Percentiles rank a stretch among this genome's conserved stretches.
Conservation (phyloP, 176 grass and related monocot species). For the Avena insularis region DNA sequence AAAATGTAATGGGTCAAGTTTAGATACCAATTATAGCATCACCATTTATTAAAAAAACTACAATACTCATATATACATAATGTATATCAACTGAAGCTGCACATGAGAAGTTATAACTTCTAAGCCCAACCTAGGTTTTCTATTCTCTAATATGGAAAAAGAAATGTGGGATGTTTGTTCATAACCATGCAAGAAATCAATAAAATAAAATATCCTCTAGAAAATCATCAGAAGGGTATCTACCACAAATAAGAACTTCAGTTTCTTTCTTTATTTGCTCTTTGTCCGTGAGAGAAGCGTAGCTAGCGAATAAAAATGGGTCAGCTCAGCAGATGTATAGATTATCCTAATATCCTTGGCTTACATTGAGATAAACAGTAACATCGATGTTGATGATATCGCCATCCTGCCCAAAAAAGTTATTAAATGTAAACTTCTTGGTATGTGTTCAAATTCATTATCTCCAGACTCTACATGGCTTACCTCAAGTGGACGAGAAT, state of each 20-base stretch:
- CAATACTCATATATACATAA: neutral
- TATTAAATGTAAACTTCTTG: constrained; percentile 32
- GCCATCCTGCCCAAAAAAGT: constrained; percentile 70
- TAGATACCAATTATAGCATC: neutral
- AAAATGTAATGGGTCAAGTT: constrained; percentile 36
- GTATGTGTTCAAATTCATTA: neutral
- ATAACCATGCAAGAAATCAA: constrained; percentile 5
- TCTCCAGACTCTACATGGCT: constrained; percentile 18
- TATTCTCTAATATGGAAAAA: constrained; percentile 11
- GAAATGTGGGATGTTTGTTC: neutral
- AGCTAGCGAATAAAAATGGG: constrained; percentile 22
- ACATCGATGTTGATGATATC: constrained; percentile 99
- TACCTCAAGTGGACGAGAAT: constrained; percentile 92
- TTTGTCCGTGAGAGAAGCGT: constrained; percentile 1
- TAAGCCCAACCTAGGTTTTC: neutral
- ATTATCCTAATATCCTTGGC: constrained; percentile 30
- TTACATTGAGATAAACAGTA: constrained; percentile 97
- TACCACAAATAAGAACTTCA: neutral
- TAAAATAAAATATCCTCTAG: constrained; percentile 16
- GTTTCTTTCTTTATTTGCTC: constrained; percentile 1
- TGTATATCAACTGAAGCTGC: constrained; percentile 7
- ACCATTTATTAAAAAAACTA: constrained; percentile 17
- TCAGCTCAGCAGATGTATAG: constrained; percentile 15
- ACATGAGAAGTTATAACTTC: neutral
- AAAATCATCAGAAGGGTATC: constrained; percentile 27